Base-by-base conservation (phyloP, 331 rosid genomes). In the Quercus lobata region DNA sequence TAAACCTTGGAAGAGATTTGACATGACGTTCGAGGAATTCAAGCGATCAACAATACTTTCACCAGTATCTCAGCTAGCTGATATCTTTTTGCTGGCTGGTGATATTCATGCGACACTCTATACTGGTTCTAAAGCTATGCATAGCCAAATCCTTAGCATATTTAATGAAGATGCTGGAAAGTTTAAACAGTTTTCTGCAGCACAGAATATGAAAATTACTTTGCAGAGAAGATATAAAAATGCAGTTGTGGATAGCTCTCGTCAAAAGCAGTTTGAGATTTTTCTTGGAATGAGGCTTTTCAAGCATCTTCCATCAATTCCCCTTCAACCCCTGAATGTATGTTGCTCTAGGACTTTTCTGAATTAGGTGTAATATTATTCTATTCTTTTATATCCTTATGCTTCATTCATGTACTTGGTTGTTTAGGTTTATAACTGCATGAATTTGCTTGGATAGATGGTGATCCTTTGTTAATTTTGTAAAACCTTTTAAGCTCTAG, bases 1-100 rank as follows among this genome's bases (percentile, higher is more conserved):
- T 90, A 90, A 90, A 81, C 99, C 99, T 62, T 96, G 99, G 99
- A 96, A 96, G 86, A 90, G 97, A 86, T 92, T 96, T 90, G 99
- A 91, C 82, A 96, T 96, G 99, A 25, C 95, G 73, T 93, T 96
- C 81, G 99, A 96, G 87, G 98, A 93, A 76, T 93, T 96, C 78
- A 96, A 89, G 84, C 88, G 93, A 84, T 92, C 98, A 76, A 93
- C 98, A 63, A 89, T 96, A 81, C 83, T 96, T 83, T 89, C 96
- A 74, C 99, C 98, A 29, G 91, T 96, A 76, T 89, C 95, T 80
- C 97, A 88, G 89, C 86, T 96, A 54, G 91, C 99, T 52, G 99
- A 96, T 82, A 82, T 96, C 80, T 96, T 96, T 84, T 91, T 96
- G 87, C 93, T 91, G 75, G 99, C 99, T 55, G 99, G 99, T 74